phyloP scores from a whole-genome alignment of 2,329 filamentous ascomycete genomes.

The Aureobasidium leucospermi region DNA sequence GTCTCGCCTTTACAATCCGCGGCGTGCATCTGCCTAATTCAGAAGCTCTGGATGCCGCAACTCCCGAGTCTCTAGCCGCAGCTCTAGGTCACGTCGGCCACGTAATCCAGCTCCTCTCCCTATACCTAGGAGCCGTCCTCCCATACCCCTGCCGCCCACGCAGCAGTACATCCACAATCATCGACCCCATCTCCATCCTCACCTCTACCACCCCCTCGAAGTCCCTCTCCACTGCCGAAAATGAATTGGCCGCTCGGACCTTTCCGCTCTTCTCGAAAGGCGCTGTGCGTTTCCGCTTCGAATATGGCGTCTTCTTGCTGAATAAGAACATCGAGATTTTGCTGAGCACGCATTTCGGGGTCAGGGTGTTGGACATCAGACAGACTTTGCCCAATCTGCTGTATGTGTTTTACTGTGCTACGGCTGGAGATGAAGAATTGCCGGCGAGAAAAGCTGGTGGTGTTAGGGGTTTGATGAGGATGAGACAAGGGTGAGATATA shows the following conservation, averaged over 20 bases:
- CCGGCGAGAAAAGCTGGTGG: conserved; percentile 50
- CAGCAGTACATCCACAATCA: conserved; percentile 67
- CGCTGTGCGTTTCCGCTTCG: conserved; percentile 78
- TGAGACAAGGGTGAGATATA: background rate
- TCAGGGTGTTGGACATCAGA: conserved; percentile 80
- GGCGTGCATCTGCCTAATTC: conserved; percentile 74
- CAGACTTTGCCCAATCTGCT: conserved; percentile 91
- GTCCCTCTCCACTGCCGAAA: conserved; percentile 1
- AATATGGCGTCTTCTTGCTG: conserved; percentile 92
- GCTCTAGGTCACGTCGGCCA: conserved; percentile 75
- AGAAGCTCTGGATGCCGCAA: conserved; percentile 54
- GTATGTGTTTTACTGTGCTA: conserved; percentile 83
- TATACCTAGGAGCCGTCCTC: conserved; percentile 70
- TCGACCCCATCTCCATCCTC: conserved; percentile 57
- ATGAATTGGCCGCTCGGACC: conserved; percentile 28
- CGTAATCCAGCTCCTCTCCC: conserved; percentile 66
- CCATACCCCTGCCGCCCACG: conserved; percentile 71
- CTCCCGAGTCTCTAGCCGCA: conserved; percentile 68
- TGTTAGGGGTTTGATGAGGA: conserved; percentile 38
- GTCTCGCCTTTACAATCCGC: conserved; percentile 78
- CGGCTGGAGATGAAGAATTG: conserved; percentile 62
- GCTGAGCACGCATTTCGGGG: conserved; percentile 53
- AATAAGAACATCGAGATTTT: conserved; percentile 87
- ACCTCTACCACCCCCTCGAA: conserved; percentile 18
- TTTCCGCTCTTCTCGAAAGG: conserved; percentile 74